These are phyloP conservation scores for Paxillus involutus DNA, from an alignment of 768 basidiomycete species.

Conservation along the genomic window DNA sequence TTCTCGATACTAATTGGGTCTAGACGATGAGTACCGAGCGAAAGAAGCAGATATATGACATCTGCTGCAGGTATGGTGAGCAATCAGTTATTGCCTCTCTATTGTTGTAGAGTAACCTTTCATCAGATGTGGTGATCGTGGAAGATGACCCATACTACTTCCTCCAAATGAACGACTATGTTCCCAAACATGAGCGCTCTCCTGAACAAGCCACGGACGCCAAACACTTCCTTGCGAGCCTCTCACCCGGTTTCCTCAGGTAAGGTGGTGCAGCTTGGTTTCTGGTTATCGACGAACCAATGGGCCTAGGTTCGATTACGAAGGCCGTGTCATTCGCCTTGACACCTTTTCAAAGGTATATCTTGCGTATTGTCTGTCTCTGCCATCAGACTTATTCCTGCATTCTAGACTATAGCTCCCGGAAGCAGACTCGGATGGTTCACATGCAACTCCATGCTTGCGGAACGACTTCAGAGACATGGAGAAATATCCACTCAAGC, in stretches of 20 bases:
- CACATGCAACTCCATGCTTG: conserved; percentile 73
- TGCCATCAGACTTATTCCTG: neutral
- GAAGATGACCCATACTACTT: conserved; percentile 88
- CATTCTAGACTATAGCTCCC: conserved; percentile 67
- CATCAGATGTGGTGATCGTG: conserved; percentile 67
- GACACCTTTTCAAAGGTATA: conserved; percentile 77
- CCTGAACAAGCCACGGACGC: conserved; percentile 32
- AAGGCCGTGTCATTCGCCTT: conserved; percentile 82
- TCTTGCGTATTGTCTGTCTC: neutral
- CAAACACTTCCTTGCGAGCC: conserved; percentile 44
- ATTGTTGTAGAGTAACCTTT: neutral
- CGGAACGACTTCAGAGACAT: conserved; percentile 70
- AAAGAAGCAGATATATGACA: conserved; percentile 79
- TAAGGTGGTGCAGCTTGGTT: conserved; percentile 19
- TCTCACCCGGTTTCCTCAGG: conserved; percentile 66
- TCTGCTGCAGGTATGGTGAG: conserved; percentile 78
- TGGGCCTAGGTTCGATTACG: conserved; percentile 57
- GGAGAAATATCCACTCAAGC: conserved; percentile 68
- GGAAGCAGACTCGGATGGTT: conserved; percentile 80
- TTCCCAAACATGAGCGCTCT: conserved; percentile 39
- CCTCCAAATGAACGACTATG: conserved; percentile 61
- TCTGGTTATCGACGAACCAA: neutral
- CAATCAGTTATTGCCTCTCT: neutral
- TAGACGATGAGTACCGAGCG: conserved; percentile 61
- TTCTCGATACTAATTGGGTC: neutral